Evolutionary conservation across 2,329 filamentous ascomycete species (phyloP).

Genomic region (Botrytis byssoidea): DNA sequence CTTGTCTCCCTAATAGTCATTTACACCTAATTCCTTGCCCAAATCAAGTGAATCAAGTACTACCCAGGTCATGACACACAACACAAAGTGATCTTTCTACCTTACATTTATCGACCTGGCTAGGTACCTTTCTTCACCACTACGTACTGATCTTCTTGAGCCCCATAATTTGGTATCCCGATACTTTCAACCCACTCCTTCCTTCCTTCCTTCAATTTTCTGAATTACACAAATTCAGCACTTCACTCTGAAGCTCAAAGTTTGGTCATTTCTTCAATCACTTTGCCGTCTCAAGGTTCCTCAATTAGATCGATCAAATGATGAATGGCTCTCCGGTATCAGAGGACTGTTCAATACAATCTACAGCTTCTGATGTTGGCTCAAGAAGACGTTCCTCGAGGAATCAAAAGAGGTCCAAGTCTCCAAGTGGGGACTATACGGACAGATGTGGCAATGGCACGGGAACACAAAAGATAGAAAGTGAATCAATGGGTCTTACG

Average conservation of each 20-base stretch:
- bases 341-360: not conserved
- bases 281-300: not conserved
- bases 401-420: slow-evolving; percentile 3
- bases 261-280: not conserved
- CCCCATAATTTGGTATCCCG: not conserved
- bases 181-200: not conserved
- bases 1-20: not conserved
- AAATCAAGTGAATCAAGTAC: not conserved
- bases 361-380: slow-evolving; percentile 4
- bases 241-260: not conserved
- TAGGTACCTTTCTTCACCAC: not conserved
- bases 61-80: not conserved
- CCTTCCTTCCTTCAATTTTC: not conserved
- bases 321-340: slow-evolving; percentile 1
- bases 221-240: not conserved
- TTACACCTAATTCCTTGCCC: not conserved
- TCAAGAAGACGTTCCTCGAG: slow-evolving; percentile 7
- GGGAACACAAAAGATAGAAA: not conserved
- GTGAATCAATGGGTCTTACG: not conserved
- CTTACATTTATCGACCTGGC: not conserved
- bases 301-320: not conserved
- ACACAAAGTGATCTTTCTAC: not conserved
- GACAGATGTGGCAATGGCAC: not conserved
- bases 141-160: not conserved
- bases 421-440: slow-evolving; percentile 13